These are phyloP conservation scores for Globisporangium canariense DNA, from an alignment of 352 stramenopile genomes.

Conservation along the genomic window DNA sequence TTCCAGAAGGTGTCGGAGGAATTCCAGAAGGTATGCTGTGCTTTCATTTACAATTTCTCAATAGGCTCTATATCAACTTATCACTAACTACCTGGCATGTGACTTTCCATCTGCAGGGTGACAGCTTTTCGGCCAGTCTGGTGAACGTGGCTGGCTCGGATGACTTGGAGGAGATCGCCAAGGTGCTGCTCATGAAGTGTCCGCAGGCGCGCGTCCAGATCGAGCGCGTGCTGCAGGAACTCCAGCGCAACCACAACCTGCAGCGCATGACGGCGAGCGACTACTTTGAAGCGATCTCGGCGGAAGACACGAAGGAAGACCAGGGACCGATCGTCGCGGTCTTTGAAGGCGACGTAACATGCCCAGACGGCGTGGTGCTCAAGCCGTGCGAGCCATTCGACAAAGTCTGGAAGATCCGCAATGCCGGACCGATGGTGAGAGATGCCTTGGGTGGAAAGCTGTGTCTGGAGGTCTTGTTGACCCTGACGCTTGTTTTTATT, in stretches of 20 bases:
- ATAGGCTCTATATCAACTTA: not conserved
- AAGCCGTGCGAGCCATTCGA: slow-evolving; percentile 63
- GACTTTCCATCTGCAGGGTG: slow-evolving; percentile 13
- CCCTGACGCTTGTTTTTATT: not conserved
- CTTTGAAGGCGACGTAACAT: slow-evolving; percentile 88
- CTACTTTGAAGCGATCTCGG: slow-evolving; percentile 67
- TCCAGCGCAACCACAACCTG: slow-evolving; percentile 65
- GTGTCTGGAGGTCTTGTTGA: not conserved
- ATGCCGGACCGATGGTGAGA: slow-evolving; percentile 53
- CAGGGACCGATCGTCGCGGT: slow-evolving; percentile 62
- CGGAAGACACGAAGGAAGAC: slow-evolving; percentile 70
- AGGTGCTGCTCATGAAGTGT: slow-evolving; percentile 74
- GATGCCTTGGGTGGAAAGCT: not conserved
- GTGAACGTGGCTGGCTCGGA: slow-evolving; percentile 41
- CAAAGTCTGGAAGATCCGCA: slow-evolving; percentile 88
- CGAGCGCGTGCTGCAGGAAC: slow-evolving; percentile 67
- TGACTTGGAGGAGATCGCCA: slow-evolving; percentile 68
- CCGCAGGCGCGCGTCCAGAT: slow-evolving; percentile 68
- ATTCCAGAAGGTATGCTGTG: slow-evolving; percentile 37
- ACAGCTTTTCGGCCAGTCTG: slow-evolving; percentile 51
- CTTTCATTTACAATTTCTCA: not conserved
- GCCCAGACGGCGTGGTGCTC: slow-evolving; percentile 79
- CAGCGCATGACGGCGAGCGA: slow-evolving; percentile 70
- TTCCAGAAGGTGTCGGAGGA: slow-evolving; percentile 63
- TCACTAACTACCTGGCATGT: not conserved